Evolutionary conservation across 306 rosid species (phyloP), one percentile per base, ranked within the genome.

Genomic region (Biancaea sappan): DNA sequence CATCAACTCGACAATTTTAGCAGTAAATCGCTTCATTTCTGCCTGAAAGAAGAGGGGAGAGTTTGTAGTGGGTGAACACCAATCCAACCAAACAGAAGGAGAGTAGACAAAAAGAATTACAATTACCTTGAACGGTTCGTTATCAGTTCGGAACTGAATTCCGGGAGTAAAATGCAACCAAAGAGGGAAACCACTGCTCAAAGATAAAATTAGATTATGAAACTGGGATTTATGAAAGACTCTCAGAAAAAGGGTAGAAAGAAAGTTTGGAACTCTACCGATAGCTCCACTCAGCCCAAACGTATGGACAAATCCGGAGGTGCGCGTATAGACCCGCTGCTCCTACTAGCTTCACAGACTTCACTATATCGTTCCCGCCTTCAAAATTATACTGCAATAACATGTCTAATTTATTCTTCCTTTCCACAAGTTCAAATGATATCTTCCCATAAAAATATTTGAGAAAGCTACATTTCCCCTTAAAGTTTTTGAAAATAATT

Each of bases 211-310:
- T 35, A 10, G 22, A 7, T n/a, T 18, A 8, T n/a, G 44, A 60
- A 35, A 18, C 8, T 3, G 3, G 8, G 44, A 34, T n/a, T n/a
- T n/a, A 60, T 3, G 15, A 9, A 60, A 8, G n/a, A 32, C 11
- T 15, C 14, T 18, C n/a, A n/a, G 24, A 32, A 29, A 60, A 57
- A 70, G 25, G 28, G 48, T n/a, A 8, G 34, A 22, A 2, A 46
- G 31, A 54, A 53, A 63, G 13, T 26, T 56, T n/a, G 18, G 4
- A 66, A 22, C 26, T 26, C 72, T 83, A 94, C 98, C 98, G 97
- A 1, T 91, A 94, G 84, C 91, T 94, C 98, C 98, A 94, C 79
- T 94, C 98, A 8, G 98, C 98, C 59, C 98, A 94, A 1, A 73
- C 98, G 12, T 94, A 94, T 15, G 98, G 98, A 59, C 98, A 97